These are phyloP conservation scores for Candida chilensis DNA, from an alignment of 805 yeast species.

Conservation along the genomic window DNA sequence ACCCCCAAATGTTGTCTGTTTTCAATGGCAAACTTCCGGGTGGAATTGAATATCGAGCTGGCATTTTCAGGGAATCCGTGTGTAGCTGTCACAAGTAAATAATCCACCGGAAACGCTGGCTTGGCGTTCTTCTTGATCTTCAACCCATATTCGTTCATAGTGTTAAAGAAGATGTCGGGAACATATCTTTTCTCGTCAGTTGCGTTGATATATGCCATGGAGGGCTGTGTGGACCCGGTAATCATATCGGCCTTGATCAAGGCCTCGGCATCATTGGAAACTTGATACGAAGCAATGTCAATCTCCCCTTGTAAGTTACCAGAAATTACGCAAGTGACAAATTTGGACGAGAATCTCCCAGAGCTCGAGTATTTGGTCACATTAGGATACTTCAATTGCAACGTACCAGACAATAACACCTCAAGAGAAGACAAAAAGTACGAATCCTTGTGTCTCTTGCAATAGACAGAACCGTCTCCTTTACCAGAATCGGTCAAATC, in stretches of 20 bases:
- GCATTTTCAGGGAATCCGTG: slow-evolving; percentile 84
- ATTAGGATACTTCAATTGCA: slow-evolving; percentile 63
- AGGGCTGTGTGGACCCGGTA: slow-evolving; percentile 84
- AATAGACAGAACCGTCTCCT: slow-evolving; percentile 82
- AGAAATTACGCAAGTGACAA: slow-evolving; percentile 85
- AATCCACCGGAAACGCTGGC: slow-evolving; percentile 92
- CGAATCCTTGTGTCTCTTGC: slow-evolving; percentile 88
- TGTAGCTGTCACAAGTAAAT: slow-evolving; percentile 73
- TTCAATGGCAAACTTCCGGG: slow-evolving; percentile 59
- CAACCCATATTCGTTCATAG: slow-evolving; percentile 78
- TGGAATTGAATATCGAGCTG: slow-evolving; percentile 37
- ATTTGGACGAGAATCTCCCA: slow-evolving; percentile 75
- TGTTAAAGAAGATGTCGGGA: slow-evolving; percentile 86
- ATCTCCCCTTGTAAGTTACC: slow-evolving; percentile 89
- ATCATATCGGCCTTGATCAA: slow-evolving; percentile 80
- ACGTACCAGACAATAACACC: slow-evolving; percentile 69
- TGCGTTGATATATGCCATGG: slow-evolving; percentile 71
- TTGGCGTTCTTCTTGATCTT: slow-evolving; percentile 84
- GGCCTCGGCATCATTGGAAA: slow-evolving; percentile 79
- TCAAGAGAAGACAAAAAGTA: slow-evolving; percentile 88
- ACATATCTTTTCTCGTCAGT: slow-evolving; percentile 74
- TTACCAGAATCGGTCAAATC: slow-evolving; percentile 84
- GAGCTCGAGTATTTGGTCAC: slow-evolving; percentile 51
- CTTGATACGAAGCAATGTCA: slow-evolving; percentile 87
- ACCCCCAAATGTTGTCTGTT: slow-evolving; percentile 72